A percentile compares a stretch with the other conserved stretches of the same genome.
phyloP scores from a whole-genome alignment of 805 yeast genomes.

The Ogataea kodamae region DNA sequence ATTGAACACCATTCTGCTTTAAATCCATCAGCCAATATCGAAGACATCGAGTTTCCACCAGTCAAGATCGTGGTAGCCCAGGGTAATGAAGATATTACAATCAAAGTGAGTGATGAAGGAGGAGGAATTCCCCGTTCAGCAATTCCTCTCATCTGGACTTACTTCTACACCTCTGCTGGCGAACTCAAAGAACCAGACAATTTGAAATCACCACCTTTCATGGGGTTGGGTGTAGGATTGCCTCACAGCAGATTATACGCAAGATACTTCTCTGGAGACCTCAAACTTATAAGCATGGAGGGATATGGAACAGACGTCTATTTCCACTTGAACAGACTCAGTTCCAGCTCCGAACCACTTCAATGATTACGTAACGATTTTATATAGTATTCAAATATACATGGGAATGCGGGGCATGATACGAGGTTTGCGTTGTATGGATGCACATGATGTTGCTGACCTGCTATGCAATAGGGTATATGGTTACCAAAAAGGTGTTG shows the following conservation, averaged over 20 bases:
- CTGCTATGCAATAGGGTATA: too few species aligned
- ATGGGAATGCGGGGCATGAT: neutral
- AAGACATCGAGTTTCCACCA: slow-evolving; percentile 74
- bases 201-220: slow-evolving; percentile 75
- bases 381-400: too few species aligned
- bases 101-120: slow-evolving; percentile 88
- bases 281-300: slow-evolving; percentile 84
- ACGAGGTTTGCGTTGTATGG: neutral
- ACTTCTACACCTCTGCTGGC: slow-evolving; percentile 83
- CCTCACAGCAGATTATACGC: slow-evolving; percentile 85
- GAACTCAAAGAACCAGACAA: slow-evolving; percentile 46
- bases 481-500: too few species aligned
- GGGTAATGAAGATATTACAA: slow-evolving; percentile 87
- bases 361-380: slow-evolving; percentile 37
- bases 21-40: slow-evolving; percentile 45
- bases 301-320: slow-evolving; percentile 94
- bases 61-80: slow-evolving; percentile 83
- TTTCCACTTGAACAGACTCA: slow-evolving; percentile 75
- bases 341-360: slow-evolving; percentile 68
- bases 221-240: slow-evolving; percentile 89
- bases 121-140: slow-evolving; percentile 89
- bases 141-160: slow-evolving; percentile 85
- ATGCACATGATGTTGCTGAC: neutral
- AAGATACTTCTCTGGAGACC: slow-evolving; percentile 86
- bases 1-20: slow-evolving; percentile 72